Evolutionary conservation across 202 grass and related monocot genomes (phyloP).

Genomic region (Tripidium arundinaceum): DNA sequence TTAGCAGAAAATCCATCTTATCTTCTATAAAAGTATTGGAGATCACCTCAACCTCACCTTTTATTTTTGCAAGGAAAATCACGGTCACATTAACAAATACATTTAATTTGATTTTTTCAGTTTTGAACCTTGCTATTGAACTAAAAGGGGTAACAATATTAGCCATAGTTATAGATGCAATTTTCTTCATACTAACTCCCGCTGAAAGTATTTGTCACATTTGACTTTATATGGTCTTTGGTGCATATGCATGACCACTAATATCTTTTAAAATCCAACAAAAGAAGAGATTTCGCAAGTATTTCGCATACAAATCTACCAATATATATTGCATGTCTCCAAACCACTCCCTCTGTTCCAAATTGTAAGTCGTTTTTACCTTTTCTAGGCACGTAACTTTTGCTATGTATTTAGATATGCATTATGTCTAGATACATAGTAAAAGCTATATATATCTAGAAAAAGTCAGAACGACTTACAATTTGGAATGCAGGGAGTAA

Average conservation of each 20-base stretch:
- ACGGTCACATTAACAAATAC: no score
- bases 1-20: neutral
- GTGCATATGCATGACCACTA: neutral
- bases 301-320: neutral
- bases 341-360: neutral
- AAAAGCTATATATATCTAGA: no score
- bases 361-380: no score
- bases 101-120: neutral
- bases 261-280: neutral
- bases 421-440: no score
- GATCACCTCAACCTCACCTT: neutral
- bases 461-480: no score
- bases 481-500: no score
- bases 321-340: neutral
- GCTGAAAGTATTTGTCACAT: no score
- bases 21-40: neutral
- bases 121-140: neutral
- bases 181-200: neutral
- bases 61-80: neutral
- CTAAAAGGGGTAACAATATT: neutral
- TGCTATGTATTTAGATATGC: no score
- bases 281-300: neutral
- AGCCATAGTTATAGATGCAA: neutral
- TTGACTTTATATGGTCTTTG: no score
- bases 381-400: no score